Evolutionary conservation across 2,329 filamentous ascomycete genomes (phyloP), one percentile per base, ranked within the genome.

Genomic region (Byssoonygena ceratinophila): DNA sequence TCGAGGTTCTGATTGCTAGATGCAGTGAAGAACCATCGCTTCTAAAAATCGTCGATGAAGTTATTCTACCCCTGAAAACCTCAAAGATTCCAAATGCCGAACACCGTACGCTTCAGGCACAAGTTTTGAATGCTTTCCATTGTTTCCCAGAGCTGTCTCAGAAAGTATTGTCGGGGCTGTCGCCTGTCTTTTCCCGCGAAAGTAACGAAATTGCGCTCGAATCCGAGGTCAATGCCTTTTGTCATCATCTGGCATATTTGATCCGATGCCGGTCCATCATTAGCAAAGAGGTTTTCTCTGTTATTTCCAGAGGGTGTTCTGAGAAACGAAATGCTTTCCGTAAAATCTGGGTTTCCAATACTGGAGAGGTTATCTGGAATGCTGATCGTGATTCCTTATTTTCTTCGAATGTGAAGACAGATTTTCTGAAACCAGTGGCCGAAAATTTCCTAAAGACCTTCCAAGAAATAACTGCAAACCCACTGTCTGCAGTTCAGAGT

Each of bases 71-170:
- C 1, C 70, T 98, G 54, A 95, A 90, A 66, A 76, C 82, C 16
- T 84, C 86, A 50, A 98, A 97, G 65, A 76, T 95, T 18, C 78
- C 89, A 2, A 83, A 84, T 50, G 82, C 86, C 14, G 92, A 98
- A 55, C 89, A 97, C 60, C 84, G 89, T 61, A 77, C 85, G 3
- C 73, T 90, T 2, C 83, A 96, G 68, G 83, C 87, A 3, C 85
- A 92, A 63, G 87, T 94, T 75, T 75, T 98, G 2, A 74, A 79
- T 46, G 74, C 76, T 5, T 69, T 91, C 27, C 76, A 80, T 1
- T 72, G 80, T 40, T 84, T 81, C 1, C 67, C 74, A 9, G 68
- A 76, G 1, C 75, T 85, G 36, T 84, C 86, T 0, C 75, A 77
- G 53, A 85, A 85, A 59, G 76, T 91, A 27, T 77, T 81, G 1